Conservation (phyloP, 2,329 filamentous ascomycete species). For the Colletotrichum sp. region DNA sequence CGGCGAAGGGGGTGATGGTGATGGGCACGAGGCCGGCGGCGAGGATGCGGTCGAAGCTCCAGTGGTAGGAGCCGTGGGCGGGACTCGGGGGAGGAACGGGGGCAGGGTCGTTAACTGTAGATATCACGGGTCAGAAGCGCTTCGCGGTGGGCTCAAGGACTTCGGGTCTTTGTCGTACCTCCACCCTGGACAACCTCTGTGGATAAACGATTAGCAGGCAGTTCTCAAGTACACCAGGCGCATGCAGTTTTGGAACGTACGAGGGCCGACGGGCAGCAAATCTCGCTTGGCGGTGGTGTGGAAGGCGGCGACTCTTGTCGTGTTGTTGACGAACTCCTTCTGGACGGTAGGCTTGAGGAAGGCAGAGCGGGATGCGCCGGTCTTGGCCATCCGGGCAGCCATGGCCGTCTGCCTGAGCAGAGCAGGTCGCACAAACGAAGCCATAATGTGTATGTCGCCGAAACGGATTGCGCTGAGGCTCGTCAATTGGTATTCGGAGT, state of each 20-base stretch:
- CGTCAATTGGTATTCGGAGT: constrained; percentile 17
- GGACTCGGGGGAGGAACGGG: constrained; percentile 75
- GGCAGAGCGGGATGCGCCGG: constrained; percentile 30
- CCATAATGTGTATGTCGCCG: constrained; percentile 44
- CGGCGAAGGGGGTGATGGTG: constrained; percentile 88
- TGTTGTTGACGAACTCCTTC: constrained; percentile 33
- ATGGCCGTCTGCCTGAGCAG: constrained; percentile 59
- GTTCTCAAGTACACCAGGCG: background rate
- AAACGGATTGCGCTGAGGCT: background rate
- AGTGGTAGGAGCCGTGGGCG: constrained; percentile 95
- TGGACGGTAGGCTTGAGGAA: constrained; percentile 25
- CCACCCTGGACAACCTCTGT: constrained; percentile 77
- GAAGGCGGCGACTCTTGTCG: constrained; percentile 75
- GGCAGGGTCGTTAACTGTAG: constrained; percentile 83
- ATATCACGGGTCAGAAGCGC: constrained; percentile 24
- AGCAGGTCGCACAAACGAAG: constrained; percentile 59
- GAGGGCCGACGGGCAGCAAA: constrained; percentile 84
- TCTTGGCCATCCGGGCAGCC: constrained; percentile 40
- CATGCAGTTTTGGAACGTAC: constrained; percentile 56
- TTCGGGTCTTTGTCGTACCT: constrained; percentile 53
- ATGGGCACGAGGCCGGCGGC: constrained; percentile 84
- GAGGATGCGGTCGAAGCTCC: constrained; percentile 91
- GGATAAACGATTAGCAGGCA: constrained; percentile 45
- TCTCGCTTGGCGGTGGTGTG: constrained; percentile 79
- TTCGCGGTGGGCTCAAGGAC: background rate